Conservation (phyloP, 1,284 basidiomycete species). For the Puccinia horiana region DNA sequence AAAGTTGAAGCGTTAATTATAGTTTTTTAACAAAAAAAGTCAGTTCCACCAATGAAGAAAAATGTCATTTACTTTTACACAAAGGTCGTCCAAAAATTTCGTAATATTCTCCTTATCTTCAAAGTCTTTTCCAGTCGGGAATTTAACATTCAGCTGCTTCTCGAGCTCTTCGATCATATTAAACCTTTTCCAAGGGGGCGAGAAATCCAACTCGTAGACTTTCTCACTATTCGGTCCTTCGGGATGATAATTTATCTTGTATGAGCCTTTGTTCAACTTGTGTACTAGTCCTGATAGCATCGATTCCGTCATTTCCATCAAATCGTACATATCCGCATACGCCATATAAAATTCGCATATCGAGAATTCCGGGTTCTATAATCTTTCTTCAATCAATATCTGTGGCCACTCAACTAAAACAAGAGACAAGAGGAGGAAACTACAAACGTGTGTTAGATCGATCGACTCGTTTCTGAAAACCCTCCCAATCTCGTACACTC, state of each 20-base stretch:
- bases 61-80: conserved; percentile 64
- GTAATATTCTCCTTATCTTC: conserved; percentile 81
- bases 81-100: conserved; percentile 81
- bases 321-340: conserved; percentile 97
- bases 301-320: conserved; percentile 95
- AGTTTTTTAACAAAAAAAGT: neutral
- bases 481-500: conserved; percentile 96
- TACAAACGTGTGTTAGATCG: conserved; percentile 95
- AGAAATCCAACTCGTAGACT: conserved; percentile 81
- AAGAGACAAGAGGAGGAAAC: conserved; percentile 64
- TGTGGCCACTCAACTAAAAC: neutral
- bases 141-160: conserved; percentile 86
- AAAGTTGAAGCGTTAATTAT: neutral
- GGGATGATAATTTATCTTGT: conserved; percentile 84
- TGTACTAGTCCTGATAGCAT: conserved; percentile 91
- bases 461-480: conserved; percentile 99
- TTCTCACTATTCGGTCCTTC: conserved; percentile 61
- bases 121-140: conserved; percentile 87
- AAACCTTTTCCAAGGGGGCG: conserved; percentile 96
- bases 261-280: conserved; percentile 75
- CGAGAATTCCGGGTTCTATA: conserved; percentile 62
- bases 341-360: conserved; percentile 99
- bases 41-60: neutral
- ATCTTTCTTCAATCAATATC: neutral
- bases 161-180: conserved; percentile 98